Conservation (phyloP, 2,329 filamentous ascomycete species). For the Pseudogymnoascus pannorum region DNA sequence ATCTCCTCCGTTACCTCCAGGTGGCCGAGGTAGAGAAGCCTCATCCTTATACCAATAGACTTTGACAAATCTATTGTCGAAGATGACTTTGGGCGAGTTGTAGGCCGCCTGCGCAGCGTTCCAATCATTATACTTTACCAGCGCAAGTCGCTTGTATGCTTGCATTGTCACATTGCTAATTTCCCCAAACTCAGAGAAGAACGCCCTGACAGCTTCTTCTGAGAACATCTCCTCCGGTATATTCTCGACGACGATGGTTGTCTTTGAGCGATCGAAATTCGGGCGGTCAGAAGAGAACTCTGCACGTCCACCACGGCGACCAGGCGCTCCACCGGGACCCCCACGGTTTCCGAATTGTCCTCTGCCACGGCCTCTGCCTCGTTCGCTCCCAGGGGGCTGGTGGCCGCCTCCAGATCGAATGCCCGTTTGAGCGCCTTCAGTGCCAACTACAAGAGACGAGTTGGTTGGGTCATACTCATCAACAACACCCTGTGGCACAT, state of each 20-base stretch:
- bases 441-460: slow-evolving; percentile 34
- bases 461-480: slow-evolving; percentile 55
- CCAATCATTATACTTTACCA: slow-evolving; percentile 63
- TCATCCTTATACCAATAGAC: slow-evolving; percentile 68
- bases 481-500: slow-evolving; percentile 26
- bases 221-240: slow-evolving; percentile 66
- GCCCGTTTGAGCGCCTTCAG: slow-evolving; percentile 17
- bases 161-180: slow-evolving; percentile 60
- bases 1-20: slow-evolving; percentile 15
- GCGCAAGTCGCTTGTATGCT: slow-evolving; percentile 54
- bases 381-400: slow-evolving; percentile 14
- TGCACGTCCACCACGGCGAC: slow-evolving; percentile 32
- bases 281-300: slow-evolving; percentile 59
- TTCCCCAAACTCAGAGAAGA: slow-evolving; percentile 66
- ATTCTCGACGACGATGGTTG: slow-evolving; percentile 66
- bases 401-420: slow-evolving; percentile 17
- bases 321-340: slow-evolving; percentile 14
- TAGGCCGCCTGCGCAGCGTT: slow-evolving; percentile 62
- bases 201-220: slow-evolving; percentile 57
- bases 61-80: slow-evolving; percentile 80
- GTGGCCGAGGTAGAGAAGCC: slow-evolving; percentile 25
- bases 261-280: slow-evolving; percentile 54
- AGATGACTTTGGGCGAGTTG: slow-evolving; percentile 70
- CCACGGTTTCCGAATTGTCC: slow-evolving; percentile 26
- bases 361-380: slow-evolving; percentile 29